phyloP scores from a whole-genome alignment of 2,329 filamentous ascomycete species.

The Claviceps capensis region DNA sequence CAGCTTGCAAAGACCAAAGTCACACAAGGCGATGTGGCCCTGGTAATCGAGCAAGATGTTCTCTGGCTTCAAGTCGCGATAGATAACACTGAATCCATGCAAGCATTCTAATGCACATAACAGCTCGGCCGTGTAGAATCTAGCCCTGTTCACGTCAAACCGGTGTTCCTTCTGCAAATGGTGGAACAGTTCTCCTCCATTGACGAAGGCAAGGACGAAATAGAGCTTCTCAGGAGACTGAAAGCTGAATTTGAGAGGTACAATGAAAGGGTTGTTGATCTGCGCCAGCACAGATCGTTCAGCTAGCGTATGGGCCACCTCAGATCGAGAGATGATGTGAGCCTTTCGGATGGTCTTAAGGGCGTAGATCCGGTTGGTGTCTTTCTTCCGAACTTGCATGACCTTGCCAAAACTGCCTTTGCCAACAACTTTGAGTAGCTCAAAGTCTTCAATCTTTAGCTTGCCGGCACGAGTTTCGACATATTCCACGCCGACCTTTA shows the following conservation, averaged over 20 bases:
- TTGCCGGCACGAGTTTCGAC: conserved; percentile 84
- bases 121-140: conserved; percentile 95
- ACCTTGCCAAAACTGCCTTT: conserved; percentile 99
- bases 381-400: conserved; percentile 98
- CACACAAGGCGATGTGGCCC: conserved; percentile 92
- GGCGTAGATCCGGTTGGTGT: conserved; percentile 94
- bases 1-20: conserved; percentile 95
- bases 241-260: conserved; percentile 97
- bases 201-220: conserved; percentile 92
- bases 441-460: conserved; percentile 92
- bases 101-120: conserved; percentile 91
- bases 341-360: conserved; percentile 99
- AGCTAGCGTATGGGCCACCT: conserved; percentile 91
- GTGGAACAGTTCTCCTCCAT: conserved; percentile 94
- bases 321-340: conserved; percentile 95
- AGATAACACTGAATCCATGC: conserved; percentile 98
- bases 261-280: conserved; percentile 99
- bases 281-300: conserved; percentile 96
- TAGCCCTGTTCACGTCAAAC: conserved; percentile 91
- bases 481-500: conserved; percentile 89
- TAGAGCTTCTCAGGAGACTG: conserved; percentile 98
- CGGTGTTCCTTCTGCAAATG: conserved; percentile 93
- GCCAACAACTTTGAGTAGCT: conserved; percentile 91
- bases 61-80: conserved; percentile 62
- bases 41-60: conserved; percentile 97